phyloP scores from a whole-genome alignment of 257 asterid genomes.

The Buddleja alternifolia region DNA sequence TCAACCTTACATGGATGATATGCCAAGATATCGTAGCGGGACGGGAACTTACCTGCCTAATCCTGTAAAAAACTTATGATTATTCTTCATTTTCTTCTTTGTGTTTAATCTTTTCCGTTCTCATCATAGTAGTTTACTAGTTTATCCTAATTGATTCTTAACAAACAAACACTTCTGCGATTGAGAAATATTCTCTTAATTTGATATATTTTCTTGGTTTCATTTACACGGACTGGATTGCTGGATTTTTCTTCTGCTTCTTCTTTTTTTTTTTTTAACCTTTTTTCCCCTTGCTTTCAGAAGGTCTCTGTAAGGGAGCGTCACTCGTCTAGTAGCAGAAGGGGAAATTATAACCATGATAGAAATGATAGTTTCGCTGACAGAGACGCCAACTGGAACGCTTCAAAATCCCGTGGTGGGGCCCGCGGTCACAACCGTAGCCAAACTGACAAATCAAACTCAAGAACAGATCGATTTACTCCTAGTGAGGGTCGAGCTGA shows the following conservation, averaged over 20 bases:
- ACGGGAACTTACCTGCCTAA: slow-evolving; percentile 80
- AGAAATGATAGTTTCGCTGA: slow-evolving; percentile 52
- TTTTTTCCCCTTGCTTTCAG: slow-evolving; percentile 36
- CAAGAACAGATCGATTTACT: slow-evolving; percentile 50
- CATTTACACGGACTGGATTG: neutral
- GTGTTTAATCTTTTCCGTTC: neutral
- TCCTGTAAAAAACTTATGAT: slow-evolving; percentile 53
- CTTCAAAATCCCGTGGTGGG: slow-evolving; percentile 53
- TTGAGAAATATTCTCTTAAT: neutral
- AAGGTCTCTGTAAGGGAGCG: slow-evolving; percentile 60
- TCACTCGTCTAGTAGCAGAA: slow-evolving; percentile 53
- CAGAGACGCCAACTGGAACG: slow-evolving; percentile 64
- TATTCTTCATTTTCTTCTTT: slow-evolving; percentile 11
- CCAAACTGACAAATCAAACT: slow-evolving; percentile 53
- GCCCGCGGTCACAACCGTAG: slow-evolving; percentile 51
- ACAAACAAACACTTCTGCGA: neutral
- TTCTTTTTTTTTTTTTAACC: slow-evolving; percentile 15
- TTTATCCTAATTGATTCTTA: neutral
- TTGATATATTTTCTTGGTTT: slow-evolving; percentile 1
- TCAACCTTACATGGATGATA: slow-evolving; percentile 53
- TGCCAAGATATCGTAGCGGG: slow-evolving; percentile 72
- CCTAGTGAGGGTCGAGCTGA: slow-evolving; percentile 52
- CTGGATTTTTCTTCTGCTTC: neutral
- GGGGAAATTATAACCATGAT: slow-evolving; percentile 61
- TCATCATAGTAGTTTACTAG: slow-evolving; percentile 1